phyloP scores from a whole-genome alignment of 257 asterid species.

The Nicotiana paniculata region DNA sequence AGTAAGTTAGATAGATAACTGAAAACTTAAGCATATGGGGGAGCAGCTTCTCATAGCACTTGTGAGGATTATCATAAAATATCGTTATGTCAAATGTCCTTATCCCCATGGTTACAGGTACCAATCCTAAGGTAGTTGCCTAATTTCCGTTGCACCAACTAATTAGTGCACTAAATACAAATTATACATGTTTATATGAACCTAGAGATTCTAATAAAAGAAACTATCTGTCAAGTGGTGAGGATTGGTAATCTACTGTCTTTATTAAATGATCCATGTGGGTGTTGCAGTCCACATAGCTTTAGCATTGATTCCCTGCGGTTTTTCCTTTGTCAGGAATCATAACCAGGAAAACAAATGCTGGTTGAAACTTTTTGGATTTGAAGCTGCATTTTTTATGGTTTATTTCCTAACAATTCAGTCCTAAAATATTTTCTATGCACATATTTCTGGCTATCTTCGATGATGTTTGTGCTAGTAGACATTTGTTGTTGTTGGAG shows the following conservation, averaged over 20 bases:
- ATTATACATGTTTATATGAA: background rate
- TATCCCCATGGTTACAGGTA: background rate
- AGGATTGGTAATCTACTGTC: background rate
- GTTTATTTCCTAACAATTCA: background rate
- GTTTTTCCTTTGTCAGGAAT: background rate
- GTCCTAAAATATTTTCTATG: background rate
- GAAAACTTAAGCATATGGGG: background rate
- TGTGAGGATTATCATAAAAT: background rate
- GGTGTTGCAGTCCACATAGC: background rate
- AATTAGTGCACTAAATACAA: background rate
- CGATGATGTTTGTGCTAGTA: background rate
- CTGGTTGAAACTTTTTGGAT: slow-evolving; percentile 2
- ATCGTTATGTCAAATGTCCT: background rate
- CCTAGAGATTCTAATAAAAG: background rate
- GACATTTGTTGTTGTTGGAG: background rate
- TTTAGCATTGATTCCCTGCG: background rate
- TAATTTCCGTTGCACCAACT: background rate
- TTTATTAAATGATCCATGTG: background rate
- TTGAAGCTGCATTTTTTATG: background rate
- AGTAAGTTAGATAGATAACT: background rate
- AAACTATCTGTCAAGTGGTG: background rate
- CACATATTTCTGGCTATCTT: background rate
- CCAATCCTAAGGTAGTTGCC: background rate
- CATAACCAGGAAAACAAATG: background rate
- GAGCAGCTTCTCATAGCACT: background rate